Conservation (phyloP, 192 early-diverging fungal species). For the Chytriomyces sp. region DNA sequence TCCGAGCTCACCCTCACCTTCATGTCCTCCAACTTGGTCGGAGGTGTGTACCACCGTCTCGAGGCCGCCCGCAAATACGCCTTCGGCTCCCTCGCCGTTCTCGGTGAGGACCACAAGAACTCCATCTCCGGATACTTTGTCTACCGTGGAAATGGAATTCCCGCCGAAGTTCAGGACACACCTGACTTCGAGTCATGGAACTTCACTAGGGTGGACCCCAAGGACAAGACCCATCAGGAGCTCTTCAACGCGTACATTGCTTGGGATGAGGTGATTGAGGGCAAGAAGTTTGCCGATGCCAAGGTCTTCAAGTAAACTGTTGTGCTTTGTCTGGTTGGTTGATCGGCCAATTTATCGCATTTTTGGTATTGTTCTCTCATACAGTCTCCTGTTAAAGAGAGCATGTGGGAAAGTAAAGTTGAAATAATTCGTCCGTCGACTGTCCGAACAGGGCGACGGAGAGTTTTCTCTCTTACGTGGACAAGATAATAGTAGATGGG, state of each 20-base stretch:
- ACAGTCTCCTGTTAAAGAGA: not conserved
- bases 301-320: slow-evolving; percentile 56
- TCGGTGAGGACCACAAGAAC: slow-evolving; percentile 85
- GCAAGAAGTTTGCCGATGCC: slow-evolving; percentile 78
- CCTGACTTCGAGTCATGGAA: slow-evolving; percentile 88
- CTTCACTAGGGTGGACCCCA: slow-evolving; percentile 75
- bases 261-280: slow-evolving; percentile 81
- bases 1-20: slow-evolving; percentile 80
- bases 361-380: not conserved
- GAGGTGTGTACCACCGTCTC: slow-evolving; percentile 90
- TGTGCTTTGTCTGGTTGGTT: not conserved
- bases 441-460: too few species aligned
- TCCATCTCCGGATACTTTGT: slow-evolving; percentile 94
- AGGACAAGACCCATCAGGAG: slow-evolving; percentile 60
- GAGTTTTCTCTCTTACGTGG: too few species aligned
- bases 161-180: slow-evolving; percentile 76
- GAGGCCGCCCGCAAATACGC: slow-evolving; percentile 93
- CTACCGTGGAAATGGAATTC: slow-evolving; percentile 83
- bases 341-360: not conserved
- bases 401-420: not conserved
- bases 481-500: too few species aligned
- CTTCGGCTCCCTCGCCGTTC: slow-evolving; percentile 82
- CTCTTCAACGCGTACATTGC: slow-evolving; percentile 75
- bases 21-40: slow-evolving; percentile 94
- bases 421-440: not conserved